Base-by-base conservation (phyloP, 345 rosid genomes). In the Eucalyptus erythrocorys region DNA sequence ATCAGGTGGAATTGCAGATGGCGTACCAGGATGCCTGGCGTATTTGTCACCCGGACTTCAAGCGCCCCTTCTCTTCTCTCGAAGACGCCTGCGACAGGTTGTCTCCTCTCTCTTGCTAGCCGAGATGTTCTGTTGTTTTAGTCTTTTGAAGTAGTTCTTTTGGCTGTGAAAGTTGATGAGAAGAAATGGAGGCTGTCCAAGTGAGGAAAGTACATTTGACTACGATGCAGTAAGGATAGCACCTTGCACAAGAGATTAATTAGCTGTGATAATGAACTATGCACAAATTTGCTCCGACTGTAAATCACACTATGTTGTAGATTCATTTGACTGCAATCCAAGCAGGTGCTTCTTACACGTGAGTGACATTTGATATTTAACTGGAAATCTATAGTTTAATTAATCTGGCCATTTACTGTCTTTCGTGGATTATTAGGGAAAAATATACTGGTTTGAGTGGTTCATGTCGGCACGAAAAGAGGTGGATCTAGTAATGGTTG, bases 51-150 rank as follows among this genome's bases (percentile, higher is more conserved):
- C 99, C 98, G 6, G 98, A 96, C 89, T 92, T 93, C 88, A 97
- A 96, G 89, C 96, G 97, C 40, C 98, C 99, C 8, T 96, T 97
- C 90, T 82, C 96, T 48, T 95, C 98, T 22, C 96, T 97, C 30
- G 98, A 97, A 85, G 98, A 96, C 48, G 99, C 98, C 79, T 97
- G 99, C 90, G 96, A 96, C 92, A 97, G 99, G 99, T 97, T 37
- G 7, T 66, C 24, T 11, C 13, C 57, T 51, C 24, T 61, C 68
- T 61, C 68, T 24, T 6, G 3, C 24, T 79, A 13, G 8, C 55
- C 30, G 2, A 76, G 30, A 11, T 34, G 8, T 85, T 81, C 19
- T 5, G 19, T 34, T 47, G 82, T 89, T 47, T 11, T 86, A 8
- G 64, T 55, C 45, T 76, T 76, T 76, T 71, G 30, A 76, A 40